phyloP scores from a whole-genome alignment of 2,329 filamentous ascomycete genomes.

The Zopfia rhizophila region DNA sequence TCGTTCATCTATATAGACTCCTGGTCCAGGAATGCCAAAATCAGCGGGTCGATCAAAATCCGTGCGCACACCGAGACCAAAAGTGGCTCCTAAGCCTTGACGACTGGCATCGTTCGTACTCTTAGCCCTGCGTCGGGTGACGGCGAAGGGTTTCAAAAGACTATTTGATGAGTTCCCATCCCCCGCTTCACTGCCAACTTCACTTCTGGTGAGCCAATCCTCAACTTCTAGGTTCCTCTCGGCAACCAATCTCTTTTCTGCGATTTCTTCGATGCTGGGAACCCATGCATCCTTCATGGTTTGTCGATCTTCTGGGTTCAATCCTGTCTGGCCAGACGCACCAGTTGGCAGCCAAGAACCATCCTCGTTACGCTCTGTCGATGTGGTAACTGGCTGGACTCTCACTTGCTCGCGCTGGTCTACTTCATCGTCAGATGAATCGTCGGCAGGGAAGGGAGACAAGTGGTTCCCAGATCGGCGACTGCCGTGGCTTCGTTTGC shows the following conservation, averaged over 20 bases:
- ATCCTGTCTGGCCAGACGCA: constrained; percentile 55
- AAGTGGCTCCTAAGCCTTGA: constrained; percentile 29
- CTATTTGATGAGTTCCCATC: constrained; percentile 45
- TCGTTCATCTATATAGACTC: constrained; percentile 53
- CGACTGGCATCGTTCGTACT: constrained; percentile 54
- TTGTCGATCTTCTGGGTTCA: constrained; percentile 59
- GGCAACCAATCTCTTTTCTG: constrained; percentile 56
- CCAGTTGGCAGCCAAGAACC: constrained; percentile 58
- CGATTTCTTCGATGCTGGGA: constrained; percentile 62
- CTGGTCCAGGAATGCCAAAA: constrained; percentile 62
- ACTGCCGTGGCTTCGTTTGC: constrained; percentile 48
- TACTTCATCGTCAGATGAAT: constrained; percentile 43
- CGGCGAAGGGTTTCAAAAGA: constrained; percentile 37
- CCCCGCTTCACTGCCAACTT: constrained; percentile 59
- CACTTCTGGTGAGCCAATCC: constrained; percentile 61
- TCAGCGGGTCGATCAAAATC: constrained; percentile 48
- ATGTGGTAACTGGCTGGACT: constrained; percentile 40
- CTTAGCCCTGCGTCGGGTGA: constrained; percentile 58
- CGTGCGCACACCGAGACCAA: constrained; percentile 46
- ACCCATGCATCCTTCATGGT: constrained; percentile 54
- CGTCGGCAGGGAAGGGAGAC: constrained; percentile 49
- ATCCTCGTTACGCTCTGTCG: constrained; percentile 52
- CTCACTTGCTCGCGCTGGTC: constrained; percentile 30
- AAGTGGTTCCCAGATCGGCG: constrained; percentile 49
- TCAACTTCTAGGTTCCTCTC: constrained; percentile 65